phyloP scores from a whole-genome alignment of 352 stramenopile genomes.

The Globisporangium takayamanum region DNA sequence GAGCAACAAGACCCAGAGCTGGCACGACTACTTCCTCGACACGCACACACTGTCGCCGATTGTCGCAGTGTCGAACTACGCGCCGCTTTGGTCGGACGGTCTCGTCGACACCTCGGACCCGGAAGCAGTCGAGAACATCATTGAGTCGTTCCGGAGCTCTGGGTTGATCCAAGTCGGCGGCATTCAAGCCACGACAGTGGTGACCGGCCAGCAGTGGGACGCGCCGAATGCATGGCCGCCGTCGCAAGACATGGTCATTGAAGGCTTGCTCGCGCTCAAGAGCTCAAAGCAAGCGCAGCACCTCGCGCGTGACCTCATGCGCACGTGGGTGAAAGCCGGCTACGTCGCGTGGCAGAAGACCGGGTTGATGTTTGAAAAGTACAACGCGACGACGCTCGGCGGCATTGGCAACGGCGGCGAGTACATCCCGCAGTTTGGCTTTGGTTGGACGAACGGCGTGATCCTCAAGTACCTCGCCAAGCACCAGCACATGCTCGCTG shows the following conservation, averaged over 20 bases:
- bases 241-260: slow-evolving; percentile 73
- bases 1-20: slow-evolving; percentile 41
- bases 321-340: slow-evolving; percentile 55
- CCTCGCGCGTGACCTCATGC: slow-evolving; percentile 44
- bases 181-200: slow-evolving; percentile 55
- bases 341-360: slow-evolving; percentile 62
- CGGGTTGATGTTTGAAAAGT: slow-evolving; percentile 84
- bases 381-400: slow-evolving; percentile 30
- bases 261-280: slow-evolving; percentile 59
- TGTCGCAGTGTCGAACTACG: slow-evolving; percentile 58
- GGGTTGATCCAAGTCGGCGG: slow-evolving; percentile 57
- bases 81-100: slow-evolving; percentile 52
- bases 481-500: slow-evolving; percentile 20
- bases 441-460: slow-evolving; percentile 55
- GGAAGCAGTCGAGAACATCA: slow-evolving; percentile 35
- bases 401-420: slow-evolving; percentile 35
- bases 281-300: slow-evolving; percentile 29
- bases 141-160: slow-evolving; percentile 50
- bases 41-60: slow-evolving; percentile 32
- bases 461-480: slow-evolving; percentile 41
- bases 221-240: slow-evolving; percentile 82
- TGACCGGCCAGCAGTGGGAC: slow-evolving; percentile 84
- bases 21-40: slow-evolving; percentile 67
- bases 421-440: slow-evolving; percentile 46
- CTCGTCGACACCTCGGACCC: slow-evolving; percentile 44